Evolutionary conservation across 345 rosid species (phyloP).

Genomic region (Kernera saxatilis): DNA sequence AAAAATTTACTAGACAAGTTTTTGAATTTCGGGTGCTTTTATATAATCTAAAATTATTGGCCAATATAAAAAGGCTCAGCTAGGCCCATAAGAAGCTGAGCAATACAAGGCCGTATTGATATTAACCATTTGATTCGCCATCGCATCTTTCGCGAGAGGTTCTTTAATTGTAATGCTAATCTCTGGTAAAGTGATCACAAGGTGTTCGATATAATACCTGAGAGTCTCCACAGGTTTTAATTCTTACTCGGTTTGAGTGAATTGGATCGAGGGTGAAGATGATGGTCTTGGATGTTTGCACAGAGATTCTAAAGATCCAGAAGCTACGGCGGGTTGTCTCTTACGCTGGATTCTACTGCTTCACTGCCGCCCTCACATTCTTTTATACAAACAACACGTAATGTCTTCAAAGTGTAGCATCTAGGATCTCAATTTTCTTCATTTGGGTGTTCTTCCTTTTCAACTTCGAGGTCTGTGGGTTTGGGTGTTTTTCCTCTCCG

Average conservation of each 20-base stretch:
- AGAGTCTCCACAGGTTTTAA: background rate
- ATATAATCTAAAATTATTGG: too few relatives aligned
- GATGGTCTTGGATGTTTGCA: constrained; percentile 40
- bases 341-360: constrained; percentile 68
- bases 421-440: background rate
- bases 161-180: background rate
- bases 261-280: background rate
- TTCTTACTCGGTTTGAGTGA: background rate
- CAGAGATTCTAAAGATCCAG: constrained; percentile 70
- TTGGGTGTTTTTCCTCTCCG: background rate
- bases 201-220: constrained; percentile 20
- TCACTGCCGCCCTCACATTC: constrained; percentile 50
- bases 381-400: constrained; percentile 85
- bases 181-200: background rate
- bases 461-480: background rate
- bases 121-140: background rate
- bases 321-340: constrained; percentile 70
- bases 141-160: background rate
- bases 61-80: background rate
- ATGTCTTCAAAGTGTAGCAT: constrained; percentile 6
- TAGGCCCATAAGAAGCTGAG: background rate
- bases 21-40: too few relatives aligned
- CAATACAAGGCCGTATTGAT: background rate
- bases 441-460: background rate
- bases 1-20: too few relatives aligned